Evolutionary conservation across 2,329 filamentous ascomycete genomes (phyloP), one percentile per base, ranked within the genome.

Genomic region (Xylaria polymorpha): DNA sequence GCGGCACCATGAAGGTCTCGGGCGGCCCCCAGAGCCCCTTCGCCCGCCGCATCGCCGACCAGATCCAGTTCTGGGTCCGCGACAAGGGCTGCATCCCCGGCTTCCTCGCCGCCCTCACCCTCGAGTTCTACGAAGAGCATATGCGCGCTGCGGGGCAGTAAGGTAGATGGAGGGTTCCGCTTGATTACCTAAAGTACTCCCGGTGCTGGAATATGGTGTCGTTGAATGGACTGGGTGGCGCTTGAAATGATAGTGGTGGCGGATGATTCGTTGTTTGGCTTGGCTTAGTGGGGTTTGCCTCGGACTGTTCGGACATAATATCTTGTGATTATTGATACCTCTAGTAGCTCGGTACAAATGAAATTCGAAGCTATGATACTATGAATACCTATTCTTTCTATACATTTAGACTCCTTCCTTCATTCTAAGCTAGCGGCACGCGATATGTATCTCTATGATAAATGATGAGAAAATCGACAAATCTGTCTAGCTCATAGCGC

Each of bases 1-100:
- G 92, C 67, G 96, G 95, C 8, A 98, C 94, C 0, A 99, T 99
- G 96, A 99, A 99, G 85, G 92, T 99, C 66, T 93, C 91, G 41
- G 96, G 96, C 1, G 96, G 96, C 0, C 93, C 94, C 1, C 88
- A 92, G 77, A 97, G 93, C 77, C 86, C 89, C 14, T 99, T 99
- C 81, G 96, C 94, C 1, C 83, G 88, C 64, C 91, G 94, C 80
- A 97, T 99, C 71, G 88, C 88, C 72, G 92, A 93, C 76, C 88
- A 94, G 79, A 95, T 98, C 77, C 91, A 94, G 72, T 98, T 97
- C 80, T 99, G 96, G 95, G 95, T 98, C 0, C 89, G 97, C 77
- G 94, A 96, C 75, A 90, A 94, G 83, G 94, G 94, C 56, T 95
- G 95, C 79, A 97, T 98, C 71, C 95, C 95, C 4, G 95, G 94